phyloP scores from a whole-genome alignment of 768 basidiomycete genomes.

The Mycena alexandri region DNA sequence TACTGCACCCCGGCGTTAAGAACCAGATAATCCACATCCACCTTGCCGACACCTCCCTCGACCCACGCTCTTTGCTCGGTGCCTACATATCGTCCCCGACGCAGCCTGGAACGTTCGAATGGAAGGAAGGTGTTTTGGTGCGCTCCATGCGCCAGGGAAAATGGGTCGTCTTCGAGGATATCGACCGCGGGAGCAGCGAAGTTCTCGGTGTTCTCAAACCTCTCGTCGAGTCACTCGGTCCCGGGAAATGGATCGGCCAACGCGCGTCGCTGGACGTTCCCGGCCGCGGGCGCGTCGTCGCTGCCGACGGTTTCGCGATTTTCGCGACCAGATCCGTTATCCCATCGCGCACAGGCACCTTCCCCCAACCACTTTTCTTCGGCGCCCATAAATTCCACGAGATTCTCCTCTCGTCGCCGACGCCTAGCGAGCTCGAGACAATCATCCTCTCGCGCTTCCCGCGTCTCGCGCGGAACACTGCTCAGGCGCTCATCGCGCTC shows the following conservation, averaged over 20 bases:
- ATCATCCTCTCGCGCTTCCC: conserved; percentile 81
- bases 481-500: conserved; percentile 67
- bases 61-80: conserved; percentile 92
- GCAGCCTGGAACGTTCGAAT: conserved; percentile 91
- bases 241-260: conserved; percentile 82
- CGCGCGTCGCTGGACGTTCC: conserved; percentile 79
- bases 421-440: conserved; percentile 71
- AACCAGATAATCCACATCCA: conserved; percentile 89
- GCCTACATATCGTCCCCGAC: conserved; percentile 91
- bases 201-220: conserved; percentile 90
- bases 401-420: conserved; percentile 71
- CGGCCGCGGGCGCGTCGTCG: conserved; percentile 78
- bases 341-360: conserved; percentile 59
- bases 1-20: conserved; percentile 68
- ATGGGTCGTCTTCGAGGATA: conserved; percentile 94
- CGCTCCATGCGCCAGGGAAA: conserved; percentile 90
- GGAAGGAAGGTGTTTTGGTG: conserved; percentile 94
- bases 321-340: conserved; percentile 88
- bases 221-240: conserved; percentile 78
- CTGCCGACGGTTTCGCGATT: conserved; percentile 83
- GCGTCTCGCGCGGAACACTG: conserved; percentile 63
- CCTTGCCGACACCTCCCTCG: conserved; percentile 94
- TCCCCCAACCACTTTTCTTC: conserved; percentile 78
- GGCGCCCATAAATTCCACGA: conserved; percentile 89
- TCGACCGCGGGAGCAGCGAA: conserved; percentile 91